Conservation (phyloP, 2,329 filamentous ascomycete species). For the Claviceps capensis region DNA sequence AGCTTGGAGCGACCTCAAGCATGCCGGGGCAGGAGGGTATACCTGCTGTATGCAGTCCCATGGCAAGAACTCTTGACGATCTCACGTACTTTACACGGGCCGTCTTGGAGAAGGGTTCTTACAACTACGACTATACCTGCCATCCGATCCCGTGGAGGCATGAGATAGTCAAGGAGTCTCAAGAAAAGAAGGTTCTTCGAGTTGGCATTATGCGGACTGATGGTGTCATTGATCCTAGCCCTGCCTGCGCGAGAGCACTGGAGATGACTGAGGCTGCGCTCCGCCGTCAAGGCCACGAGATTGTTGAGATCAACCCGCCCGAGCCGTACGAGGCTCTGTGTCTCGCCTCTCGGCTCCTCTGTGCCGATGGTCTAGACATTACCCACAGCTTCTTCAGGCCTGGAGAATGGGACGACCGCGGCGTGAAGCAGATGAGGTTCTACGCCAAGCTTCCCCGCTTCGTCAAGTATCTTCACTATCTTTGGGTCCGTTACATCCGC, state of each 20-base stretch:
- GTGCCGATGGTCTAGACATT: slow-evolving; percentile 69
- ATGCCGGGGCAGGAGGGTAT: slow-evolving; percentile 91
- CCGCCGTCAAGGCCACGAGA: slow-evolving; percentile 57
- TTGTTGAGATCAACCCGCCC: slow-evolving; percentile 50
- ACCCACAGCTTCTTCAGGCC: slow-evolving; percentile 64
- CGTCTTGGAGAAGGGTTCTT: slow-evolving; percentile 69
- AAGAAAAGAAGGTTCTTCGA: slow-evolving; percentile 47
- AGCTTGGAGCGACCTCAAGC: slow-evolving; percentile 67
- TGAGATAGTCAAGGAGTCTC: slow-evolving; percentile 44
- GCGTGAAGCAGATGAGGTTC: slow-evolving; percentile 59
- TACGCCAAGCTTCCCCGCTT: slow-evolving; percentile 61
- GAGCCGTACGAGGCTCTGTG: slow-evolving; percentile 61
- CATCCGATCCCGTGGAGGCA: slow-evolving; percentile 72
- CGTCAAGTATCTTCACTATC: slow-evolving; percentile 73
- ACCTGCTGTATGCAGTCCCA: slow-evolving; percentile 78
- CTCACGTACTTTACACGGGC: slow-evolving; percentile 71
- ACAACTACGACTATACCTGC: slow-evolving; percentile 77
- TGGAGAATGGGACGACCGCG: slow-evolving; percentile 68
- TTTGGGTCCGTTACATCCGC: slow-evolving; percentile 76
- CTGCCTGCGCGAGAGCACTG: slow-evolving; percentile 68
- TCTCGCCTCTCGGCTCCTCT: slow-evolving; percentile 68
- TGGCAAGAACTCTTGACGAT: slow-evolving; percentile 76
- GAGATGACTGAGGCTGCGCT: slow-evolving; percentile 58
- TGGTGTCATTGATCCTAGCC: slow-evolving; percentile 72
- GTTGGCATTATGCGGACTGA: slow-evolving; percentile 70